Conservation (phyloP, 495 filamentous ascomycete species). For the Xylaria grammica region DNA sequence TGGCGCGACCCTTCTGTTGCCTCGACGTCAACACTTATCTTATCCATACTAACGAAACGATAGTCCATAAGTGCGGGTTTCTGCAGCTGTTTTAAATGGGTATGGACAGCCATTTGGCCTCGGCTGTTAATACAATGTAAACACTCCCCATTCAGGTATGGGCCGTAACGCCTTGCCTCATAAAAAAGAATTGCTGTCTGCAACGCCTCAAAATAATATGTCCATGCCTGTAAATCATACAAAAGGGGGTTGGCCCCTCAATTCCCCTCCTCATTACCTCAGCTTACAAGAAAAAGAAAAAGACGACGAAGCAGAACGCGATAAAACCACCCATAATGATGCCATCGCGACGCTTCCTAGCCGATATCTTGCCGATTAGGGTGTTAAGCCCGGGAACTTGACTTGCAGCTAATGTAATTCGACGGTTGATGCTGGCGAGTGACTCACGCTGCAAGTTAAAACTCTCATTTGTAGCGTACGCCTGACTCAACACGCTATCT, state of each 20-base stretch:
- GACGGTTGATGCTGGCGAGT: slow-evolving; percentile 80
- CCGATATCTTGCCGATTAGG: slow-evolving; percentile 90
- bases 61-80: too few relatives aligned
- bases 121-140: slow-evolving; percentile 4
- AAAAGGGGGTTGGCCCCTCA: background rate
- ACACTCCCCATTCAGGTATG: slow-evolving; percentile 3
- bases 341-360: slow-evolving; percentile 93
- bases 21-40: too few relatives aligned
- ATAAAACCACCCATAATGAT: slow-evolving; percentile 91
- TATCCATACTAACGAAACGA: too few relatives aligned
- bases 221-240: slow-evolving; percentile 14
- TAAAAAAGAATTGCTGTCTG: background rate
- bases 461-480: slow-evolving; percentile 93
- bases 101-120: background rate
- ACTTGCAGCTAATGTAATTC: slow-evolving; percentile 86
- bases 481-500: slow-evolving; percentile 92
- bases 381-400: slow-evolving; percentile 93
- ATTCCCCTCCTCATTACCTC: background rate
- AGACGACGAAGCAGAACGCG: slow-evolving; percentile 84
- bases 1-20: too few relatives aligned
- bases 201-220: slow-evolving; percentile 18
- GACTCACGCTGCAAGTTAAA: slow-evolving; percentile 88
- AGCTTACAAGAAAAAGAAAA: slow-evolving; percentile 77
- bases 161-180: slow-evolving; percentile 23
- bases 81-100: background rate